Percentiles rank a stretch among this genome's conserved stretches.
These are phyloP conservation scores for Quercus rubra DNA, from an alignment of 306 rosid species.

Conservation along the genomic window DNA sequence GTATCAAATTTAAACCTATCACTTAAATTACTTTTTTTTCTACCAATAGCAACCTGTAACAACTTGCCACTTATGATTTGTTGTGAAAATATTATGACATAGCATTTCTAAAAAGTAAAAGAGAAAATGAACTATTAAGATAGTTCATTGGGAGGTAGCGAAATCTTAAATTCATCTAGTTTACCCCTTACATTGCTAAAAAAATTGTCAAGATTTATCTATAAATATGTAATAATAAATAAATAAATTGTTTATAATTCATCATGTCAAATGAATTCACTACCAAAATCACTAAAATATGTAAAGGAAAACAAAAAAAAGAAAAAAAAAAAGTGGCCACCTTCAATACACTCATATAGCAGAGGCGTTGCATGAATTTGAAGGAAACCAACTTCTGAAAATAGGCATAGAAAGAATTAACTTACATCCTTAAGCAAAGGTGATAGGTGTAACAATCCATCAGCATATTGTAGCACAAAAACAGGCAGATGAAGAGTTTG, in stretches of 20 bases:
- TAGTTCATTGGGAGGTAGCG: no score
- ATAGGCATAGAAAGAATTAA: not conserved
- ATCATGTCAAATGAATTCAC: not conserved
- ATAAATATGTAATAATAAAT: not conserved
- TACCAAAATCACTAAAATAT: not conserved
- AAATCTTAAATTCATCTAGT: no score
- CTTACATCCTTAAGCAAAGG: conserved; percentile 7
- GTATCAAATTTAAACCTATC: no score
- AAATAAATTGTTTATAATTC: not conserved
- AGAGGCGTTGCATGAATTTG: not conserved
- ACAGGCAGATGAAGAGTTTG: conserved; percentile 21
- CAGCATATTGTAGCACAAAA: not conserved
- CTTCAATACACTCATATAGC: not conserved
- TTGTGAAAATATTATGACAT: no score
- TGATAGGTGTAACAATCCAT: not conserved
- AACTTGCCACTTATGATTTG: rapidly evolving
- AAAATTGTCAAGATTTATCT: not conserved
- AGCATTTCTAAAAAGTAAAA: not conserved
- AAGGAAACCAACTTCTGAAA: not conserved
- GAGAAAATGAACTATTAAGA: not conserved
- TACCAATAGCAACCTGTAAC: rapidly evolving
- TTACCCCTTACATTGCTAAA: no score
- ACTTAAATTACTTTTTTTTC: no score
- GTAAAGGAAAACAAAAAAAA: not conserved
- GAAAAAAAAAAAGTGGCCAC: not conserved